Evolutionary conservation across 2,329 filamentous ascomycete species (phyloP), one percentile per base, ranked within the genome.

Genomic region (Lizonia empirigonia): DNA sequence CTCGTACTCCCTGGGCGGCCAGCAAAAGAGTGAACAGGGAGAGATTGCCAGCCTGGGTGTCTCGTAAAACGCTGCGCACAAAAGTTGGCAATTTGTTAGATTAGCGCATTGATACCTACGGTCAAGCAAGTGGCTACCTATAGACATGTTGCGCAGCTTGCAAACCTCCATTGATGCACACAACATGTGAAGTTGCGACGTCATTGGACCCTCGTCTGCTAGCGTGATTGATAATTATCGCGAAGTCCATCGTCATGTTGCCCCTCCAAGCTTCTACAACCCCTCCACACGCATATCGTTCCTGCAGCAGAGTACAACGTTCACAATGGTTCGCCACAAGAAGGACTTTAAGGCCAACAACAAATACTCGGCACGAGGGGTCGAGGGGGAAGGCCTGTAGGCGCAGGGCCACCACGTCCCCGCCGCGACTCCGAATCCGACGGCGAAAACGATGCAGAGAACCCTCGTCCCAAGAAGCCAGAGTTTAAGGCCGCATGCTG

Each of bases 401-500:
- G 85, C 55, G 80, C 84, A 58, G 79, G 80, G 55, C 77, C 80
- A 53, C 81, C 80, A 60, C 78, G 76, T 67, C 58, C 62, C 55
- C 58, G 61, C 56, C 54, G 59, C 35, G 55, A 59, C 41, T 62
- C 54, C 22, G 62, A 69, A 23, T 59, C 56, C 34, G 56, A 63
- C 53, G 48, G 65, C 37, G 54, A 61, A 16, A 40, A 58, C 20
- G 64, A 59, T 30, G 55, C 61, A 37, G 50, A 60, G 29, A 67
- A 67, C 44, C 62, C 71, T 50, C 50, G 55, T 62, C 63, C 62
- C 60, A 73, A 57, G 64, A 75, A 74, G 20, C 76, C 82, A 65
- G 58, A 85, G 76, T 97, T 92, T 82, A 96, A 95, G 76, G 93
- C 94, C 39, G 94, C 93, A 52, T 97, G 93, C 74, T 99, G 94